Evolutionary conservation across 352 stramenopile genomes (phyloP).

Genomic region (Globisporangium cylindrosporum): DNA sequence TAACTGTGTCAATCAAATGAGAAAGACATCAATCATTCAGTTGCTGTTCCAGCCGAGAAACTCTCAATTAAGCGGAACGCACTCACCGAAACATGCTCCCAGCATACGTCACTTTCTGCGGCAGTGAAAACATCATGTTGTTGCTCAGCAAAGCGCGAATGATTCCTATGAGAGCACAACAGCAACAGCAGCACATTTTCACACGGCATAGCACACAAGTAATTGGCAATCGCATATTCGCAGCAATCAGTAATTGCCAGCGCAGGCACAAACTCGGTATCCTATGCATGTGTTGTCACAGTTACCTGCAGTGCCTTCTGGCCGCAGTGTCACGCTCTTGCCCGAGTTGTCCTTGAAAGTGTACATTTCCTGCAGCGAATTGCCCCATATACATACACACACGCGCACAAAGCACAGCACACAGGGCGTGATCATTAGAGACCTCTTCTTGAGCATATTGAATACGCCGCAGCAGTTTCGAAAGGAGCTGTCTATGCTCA

Average conservation of each 20-base stretch:
- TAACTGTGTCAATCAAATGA: conserved; percentile 46
- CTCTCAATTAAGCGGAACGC: conserved; percentile 4
- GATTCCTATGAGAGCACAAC: conserved; percentile 35
- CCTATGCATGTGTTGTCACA: not conserved
- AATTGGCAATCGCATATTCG: not conserved
- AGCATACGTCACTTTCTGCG: conserved; percentile 81
- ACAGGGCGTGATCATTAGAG: not conserved
- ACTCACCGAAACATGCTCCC: conserved; percentile 89
- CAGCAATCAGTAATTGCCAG: not conserved
- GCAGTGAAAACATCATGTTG: conserved; percentile 66
- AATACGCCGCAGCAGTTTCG: not conserved
- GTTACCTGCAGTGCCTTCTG: conserved; percentile 75
- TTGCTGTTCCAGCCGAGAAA: not conserved
- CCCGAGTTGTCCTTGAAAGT: conserved; percentile 86
- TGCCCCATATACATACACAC: not conserved
- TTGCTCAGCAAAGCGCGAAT: conserved; percentile 78
- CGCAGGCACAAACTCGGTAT: not conserved
- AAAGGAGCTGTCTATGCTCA: not conserved
- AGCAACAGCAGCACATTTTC: not conserved
- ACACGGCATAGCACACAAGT: not conserved
- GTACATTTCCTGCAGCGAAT: conserved; percentile 78
- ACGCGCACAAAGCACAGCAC: not conserved
- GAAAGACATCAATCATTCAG: not conserved
- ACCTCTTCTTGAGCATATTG: not conserved
- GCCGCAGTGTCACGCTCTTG: conserved; percentile 83